Evolutionary conservation across 2,329 filamentous ascomycete species (phyloP), one percentile per base, ranked within the genome.

Genomic region (Botrytis elliptica): DNA sequence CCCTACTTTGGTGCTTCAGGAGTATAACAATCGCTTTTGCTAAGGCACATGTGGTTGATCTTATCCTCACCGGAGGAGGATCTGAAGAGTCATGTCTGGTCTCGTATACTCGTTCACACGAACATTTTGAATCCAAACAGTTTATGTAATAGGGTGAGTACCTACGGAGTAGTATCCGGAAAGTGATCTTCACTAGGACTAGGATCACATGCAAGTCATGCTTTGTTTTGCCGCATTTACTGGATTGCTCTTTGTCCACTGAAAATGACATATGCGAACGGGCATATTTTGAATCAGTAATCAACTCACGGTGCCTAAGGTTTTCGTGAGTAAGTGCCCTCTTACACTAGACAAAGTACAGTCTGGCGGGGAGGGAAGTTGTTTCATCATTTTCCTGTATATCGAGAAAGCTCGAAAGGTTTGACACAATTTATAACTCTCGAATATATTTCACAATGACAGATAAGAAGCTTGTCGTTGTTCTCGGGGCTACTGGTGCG

Each of bases 391-490:
- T 36, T 65, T 0, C n/a, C n/a, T 10, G 5, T 14, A 65, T 46
- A 6, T 64, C 25, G 18, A 29, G 16, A 64, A 64, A 44, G 52
- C 3, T 44, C 62, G 12, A 52, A n/a, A 40, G 60, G 25, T 22
- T 52, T 38, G 14, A 22, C 25, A 55, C 44, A 40, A 12, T 55
- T 14, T 20, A 18, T 38, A 12, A 20, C 12, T n/a, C 25, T 52
- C 38, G 25, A 20, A n/a, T 18, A 20, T 52, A 66, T 3, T 25
- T 25, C 38, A n/a, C 22, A 72, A 57, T 66, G 60, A 1, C 16
- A 20, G 49, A 72, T 7, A 57, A 33, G 22, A 66, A 71, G 60
- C 44, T 65, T 12, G 40, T 65, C 22, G 25, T 65, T 71, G 22
- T 65, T 36, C n/a, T 66, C n/a, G 36, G 46, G 14, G 60, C 36